Conservation (phyloP, 306 rosid species). For the Astragalus membranaceus region DNA sequence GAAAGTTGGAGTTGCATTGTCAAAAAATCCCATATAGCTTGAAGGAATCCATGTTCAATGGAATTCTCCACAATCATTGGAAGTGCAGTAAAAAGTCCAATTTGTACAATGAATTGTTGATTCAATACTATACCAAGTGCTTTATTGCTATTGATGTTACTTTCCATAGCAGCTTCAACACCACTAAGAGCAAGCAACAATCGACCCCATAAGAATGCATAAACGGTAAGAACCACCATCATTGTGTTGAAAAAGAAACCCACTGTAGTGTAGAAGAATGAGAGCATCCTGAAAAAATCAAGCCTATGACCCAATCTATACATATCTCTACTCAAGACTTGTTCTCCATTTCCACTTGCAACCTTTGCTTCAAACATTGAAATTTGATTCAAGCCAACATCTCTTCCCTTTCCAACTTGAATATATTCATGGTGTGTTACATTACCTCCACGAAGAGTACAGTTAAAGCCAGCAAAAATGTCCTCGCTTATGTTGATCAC, state of each 20-base stretch:
- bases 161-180: conserved; percentile 48
- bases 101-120: conserved; percentile 73
- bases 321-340: conserved; percentile 74
- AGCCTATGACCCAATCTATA: conserved; percentile 83
- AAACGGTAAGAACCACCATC: conserved; percentile 70
- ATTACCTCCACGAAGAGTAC: conserved; percentile 81
- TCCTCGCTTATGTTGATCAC: conserved; percentile 91
- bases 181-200: conserved; percentile 83
- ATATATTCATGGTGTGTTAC: conserved; percentile 89
- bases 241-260: conserved; percentile 81
- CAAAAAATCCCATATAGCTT: conserved; percentile 74
- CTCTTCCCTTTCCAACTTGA: conserved; percentile 94
- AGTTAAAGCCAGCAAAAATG: conserved; percentile 85
- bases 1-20: conserved; percentile 91
- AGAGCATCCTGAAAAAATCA: conserved; percentile 79
- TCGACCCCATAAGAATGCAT: conserved; percentile 79
- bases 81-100: conserved; percentile 79
- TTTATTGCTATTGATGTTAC: conserved; percentile 33
- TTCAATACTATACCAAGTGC: conserved; percentile 62
- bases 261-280: conserved; percentile 76
- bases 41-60: conserved; percentile 79
- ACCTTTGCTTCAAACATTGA: conserved; percentile 96
- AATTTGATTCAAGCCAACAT: conserved; percentile 80
- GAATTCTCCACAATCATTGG: conserved; percentile 90
- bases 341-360: conserved; percentile 92